Evolutionary conservation across 75 land plant species (phyloP).

Genomic region (Cupressus sempervirens): DNA sequence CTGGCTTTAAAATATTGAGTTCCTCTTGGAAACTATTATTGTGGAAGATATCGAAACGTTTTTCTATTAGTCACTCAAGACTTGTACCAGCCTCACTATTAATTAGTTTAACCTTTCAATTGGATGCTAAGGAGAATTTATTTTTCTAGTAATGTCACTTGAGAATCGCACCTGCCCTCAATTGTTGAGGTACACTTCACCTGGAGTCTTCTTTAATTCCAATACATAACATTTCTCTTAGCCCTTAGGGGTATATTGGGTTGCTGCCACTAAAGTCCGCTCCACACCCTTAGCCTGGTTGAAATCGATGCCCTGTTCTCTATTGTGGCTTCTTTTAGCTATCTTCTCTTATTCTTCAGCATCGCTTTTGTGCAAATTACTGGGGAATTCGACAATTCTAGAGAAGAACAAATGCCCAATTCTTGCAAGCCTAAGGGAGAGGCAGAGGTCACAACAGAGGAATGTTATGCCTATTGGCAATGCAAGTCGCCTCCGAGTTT

Average conservation of each 20-base stretch:
- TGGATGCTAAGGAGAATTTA: background rate
- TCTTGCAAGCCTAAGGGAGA: too few species aligned
- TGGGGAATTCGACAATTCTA: too few species aligned
- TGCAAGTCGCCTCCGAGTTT: slow-evolving; percentile 58
- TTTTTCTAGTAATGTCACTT: background rate
- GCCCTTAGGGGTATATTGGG: background rate
- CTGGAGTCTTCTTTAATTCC: background rate
- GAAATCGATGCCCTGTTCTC: too few species aligned
- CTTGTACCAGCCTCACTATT: background rate
- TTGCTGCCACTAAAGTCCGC: background rate
- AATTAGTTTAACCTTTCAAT: too few species aligned
- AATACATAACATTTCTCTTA: too few species aligned
- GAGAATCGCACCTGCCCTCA: background rate
- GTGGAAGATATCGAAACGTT: background rate
- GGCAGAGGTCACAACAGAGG: slow-evolving; percentile 28
- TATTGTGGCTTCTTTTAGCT: too few species aligned
- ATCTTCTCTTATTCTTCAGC: too few species aligned
- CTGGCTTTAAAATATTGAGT: too few species aligned
- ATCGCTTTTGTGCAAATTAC: too few species aligned
- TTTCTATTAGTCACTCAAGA: background rate
- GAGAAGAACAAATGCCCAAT: too few species aligned
- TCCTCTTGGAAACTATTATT: background rate
- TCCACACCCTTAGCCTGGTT: too few species aligned
- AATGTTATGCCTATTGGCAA: slow-evolving; percentile 68
- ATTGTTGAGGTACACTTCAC: background rate